Base-by-base conservation (phyloP, 805 yeast species). In the Suhomyces emberorum region DNA sequence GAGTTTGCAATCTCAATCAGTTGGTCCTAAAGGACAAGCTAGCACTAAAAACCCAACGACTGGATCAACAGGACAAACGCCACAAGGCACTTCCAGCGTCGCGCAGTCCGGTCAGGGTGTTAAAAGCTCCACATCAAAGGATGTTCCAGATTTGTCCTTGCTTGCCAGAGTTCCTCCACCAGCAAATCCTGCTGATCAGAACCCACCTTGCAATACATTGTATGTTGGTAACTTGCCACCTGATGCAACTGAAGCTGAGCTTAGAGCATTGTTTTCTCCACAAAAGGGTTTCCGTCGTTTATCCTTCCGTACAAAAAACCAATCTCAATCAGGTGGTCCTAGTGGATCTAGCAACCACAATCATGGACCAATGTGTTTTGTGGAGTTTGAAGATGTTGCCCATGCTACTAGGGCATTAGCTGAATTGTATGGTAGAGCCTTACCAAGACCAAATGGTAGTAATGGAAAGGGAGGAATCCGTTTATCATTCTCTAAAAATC, bases 341-440 rank as follows among this genome's bases (percentile, higher is more conserved):
- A 42, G 47, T 12, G 43, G 52, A 0, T 36, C 55, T 9, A 36
- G 40, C 32, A 41, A 35, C 16, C 66, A 63, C 40, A 75, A 77
- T 47, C 95, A 84, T 64, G 98, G 98, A 4, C 98, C 98, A 37
- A 93, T 93, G 98, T 93, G 98, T 62, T 93, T 93, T 71, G 98
- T 93, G 37, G 98, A 93, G 68, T 93, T 93, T 66, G 98, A 93
- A 51, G 97, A 91, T 59, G 95, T 93, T 35, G 81, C 84, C 3
- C 83, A 78, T 61, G 98, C 98, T 1, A 88, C 98, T 2, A 74
- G 87, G 51, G 97, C 98, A 0, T 70, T 93, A 41, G 95, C 95
- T 21, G 96, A 89, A 62, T 69, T 93, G 32, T 93, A 93, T 56
- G 98, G 98, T 11, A 74, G 93, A 44, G 88, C 93, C 8, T 72